Conservation (phyloP, 2,329 filamentous ascomycete genomes). For the Claviceps spartinae region DNA sequence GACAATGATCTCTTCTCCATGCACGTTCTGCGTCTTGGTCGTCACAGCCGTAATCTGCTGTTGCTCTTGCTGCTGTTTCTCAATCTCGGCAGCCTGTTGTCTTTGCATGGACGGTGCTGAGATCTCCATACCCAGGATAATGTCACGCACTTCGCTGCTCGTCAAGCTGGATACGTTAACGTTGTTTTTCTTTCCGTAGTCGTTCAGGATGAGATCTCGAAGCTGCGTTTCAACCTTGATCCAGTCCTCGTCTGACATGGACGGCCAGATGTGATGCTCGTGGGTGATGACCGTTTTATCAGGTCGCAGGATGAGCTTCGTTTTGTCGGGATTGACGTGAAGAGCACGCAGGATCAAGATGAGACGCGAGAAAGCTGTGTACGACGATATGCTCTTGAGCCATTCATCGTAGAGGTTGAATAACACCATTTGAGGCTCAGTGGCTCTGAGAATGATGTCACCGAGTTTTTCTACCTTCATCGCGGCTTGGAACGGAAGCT, state of each 20-base stretch:
- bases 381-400: conserved; percentile 96
- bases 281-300: conserved; percentile 98
- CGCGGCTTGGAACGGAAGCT: conserved; percentile 95
- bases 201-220: conserved; percentile 89
- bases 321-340: conserved; percentile 97
- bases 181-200: conserved; percentile 99
- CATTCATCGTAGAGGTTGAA: conserved; percentile 99
- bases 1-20: conserved; percentile 94
- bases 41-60: conserved; percentile 93
- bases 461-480: conserved; percentile 99
- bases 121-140: conserved; percentile 99
- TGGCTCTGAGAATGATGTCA: conserved; percentile 96
- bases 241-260: conserved; percentile 90
- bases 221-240: conserved; percentile 98
- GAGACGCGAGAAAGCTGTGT: conserved; percentile 93
- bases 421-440: conserved; percentile 98
- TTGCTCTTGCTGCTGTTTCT: conserved; percentile 97
- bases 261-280: conserved; percentile 97
- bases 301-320: conserved; percentile 83
- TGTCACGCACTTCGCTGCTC: conserved; percentile 92
- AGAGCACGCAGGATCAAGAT: conserved; percentile 87
- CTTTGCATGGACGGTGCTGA: conserved; percentile 95
- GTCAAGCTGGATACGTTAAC: conserved; percentile 96
- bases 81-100: conserved; percentile 95
- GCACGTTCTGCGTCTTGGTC: conserved; percentile 94